These are phyloP conservation scores for Chondrus crispus DNA, from an alignment of 23 red algal genomes.

Conservation along the genomic window DNA sequence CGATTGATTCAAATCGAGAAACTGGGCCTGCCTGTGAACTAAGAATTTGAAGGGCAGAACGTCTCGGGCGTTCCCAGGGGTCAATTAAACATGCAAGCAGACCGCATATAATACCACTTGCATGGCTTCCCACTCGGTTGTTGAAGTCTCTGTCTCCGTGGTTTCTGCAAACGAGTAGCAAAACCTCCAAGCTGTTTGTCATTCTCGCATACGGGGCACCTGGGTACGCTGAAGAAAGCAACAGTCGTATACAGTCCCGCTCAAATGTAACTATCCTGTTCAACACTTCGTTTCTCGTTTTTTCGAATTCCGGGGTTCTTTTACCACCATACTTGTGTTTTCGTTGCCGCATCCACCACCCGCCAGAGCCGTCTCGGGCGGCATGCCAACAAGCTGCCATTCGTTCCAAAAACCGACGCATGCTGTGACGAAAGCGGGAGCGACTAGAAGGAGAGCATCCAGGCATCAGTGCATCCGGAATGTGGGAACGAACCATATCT, in stretches of 20 bases:
- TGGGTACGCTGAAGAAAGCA: slow-evolving; percentile 17
- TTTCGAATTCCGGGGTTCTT: background rate
- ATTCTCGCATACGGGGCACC: slow-evolving; percentile 16
- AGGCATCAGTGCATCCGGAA: slow-evolving; percentile 29
- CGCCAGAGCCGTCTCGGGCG: slow-evolving; percentile 34
- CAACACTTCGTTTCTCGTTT: background rate
- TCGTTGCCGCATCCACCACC: slow-evolving; percentile 43
- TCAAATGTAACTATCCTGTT: slow-evolving; percentile 38
- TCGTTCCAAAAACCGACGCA: slow-evolving; percentile 48
- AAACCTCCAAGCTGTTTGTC: background rate
- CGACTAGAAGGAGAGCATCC: background rate
- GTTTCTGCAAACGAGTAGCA: slow-evolving; percentile 1
- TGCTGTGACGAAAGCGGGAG: slow-evolving; percentile 49
- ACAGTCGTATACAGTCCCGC: background rate
- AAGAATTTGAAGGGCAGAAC: slow-evolving; percentile 4
- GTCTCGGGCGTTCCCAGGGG: slow-evolving; percentile 37
- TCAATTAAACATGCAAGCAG: slow-evolving; percentile 36
- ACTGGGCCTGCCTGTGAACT: background rate
- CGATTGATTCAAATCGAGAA: background rate
- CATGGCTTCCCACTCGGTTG: background rate
- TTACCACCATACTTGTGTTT: background rate
- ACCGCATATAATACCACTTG: background rate
- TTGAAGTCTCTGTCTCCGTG: slow-evolving; percentile 5
- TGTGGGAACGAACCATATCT: slow-evolving; percentile 18
- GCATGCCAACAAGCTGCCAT: slow-evolving; percentile 20